These are phyloP conservation scores for Dipteronia sinensis DNA, from an alignment of 345 rosid genomes.

Conservation along the genomic window DNA sequence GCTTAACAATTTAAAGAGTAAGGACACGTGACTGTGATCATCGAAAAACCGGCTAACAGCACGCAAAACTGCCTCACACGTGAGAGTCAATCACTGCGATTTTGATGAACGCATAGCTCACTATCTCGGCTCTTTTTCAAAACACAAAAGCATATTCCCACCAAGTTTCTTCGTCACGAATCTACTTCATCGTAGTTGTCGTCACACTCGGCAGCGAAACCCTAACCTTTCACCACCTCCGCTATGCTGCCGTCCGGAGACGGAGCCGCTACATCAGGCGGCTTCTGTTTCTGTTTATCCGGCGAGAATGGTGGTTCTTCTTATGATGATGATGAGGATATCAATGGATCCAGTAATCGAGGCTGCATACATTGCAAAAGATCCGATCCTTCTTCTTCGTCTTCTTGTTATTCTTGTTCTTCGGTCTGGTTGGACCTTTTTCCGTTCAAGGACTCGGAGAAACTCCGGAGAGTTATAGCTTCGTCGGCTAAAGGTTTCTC, in stretches of 20 bases:
- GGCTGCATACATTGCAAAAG: slow-evolving; percentile 42
- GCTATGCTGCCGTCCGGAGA: slow-evolving; percentile 36
- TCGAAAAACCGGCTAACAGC: background rate
- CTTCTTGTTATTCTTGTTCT: slow-evolving; percentile 32
- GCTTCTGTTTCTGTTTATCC: slow-evolving; percentile 25
- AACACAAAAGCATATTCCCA: slow-evolving; percentile 45
- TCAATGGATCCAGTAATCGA: slow-evolving; percentile 16
- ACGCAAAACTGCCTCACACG: background rate
- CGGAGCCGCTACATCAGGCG: slow-evolving; percentile 25
- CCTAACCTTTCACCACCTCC: slow-evolving; percentile 21
- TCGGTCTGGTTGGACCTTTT: slow-evolving; percentile 28
- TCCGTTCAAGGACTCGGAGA: slow-evolving; percentile 57
- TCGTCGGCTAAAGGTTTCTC: slow-evolving; percentile 86
- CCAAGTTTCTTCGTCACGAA: slow-evolving; percentile 34
- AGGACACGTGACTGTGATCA: background rate
- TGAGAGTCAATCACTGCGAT: slow-evolving; percentile 7
- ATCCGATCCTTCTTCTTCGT: slow-evolving; percentile 34
- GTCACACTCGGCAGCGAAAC: slow-evolving; percentile 13
- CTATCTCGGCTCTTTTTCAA: slow-evolving; percentile 21
- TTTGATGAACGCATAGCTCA: slow-evolving; percentile 7
- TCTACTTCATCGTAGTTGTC: background rate
- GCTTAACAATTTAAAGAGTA: no score
- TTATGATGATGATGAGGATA: slow-evolving; percentile 22
- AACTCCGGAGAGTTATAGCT: slow-evolving; percentile 58
- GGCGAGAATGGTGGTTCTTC: slow-evolving; percentile 28